These are phyloP conservation scores for Apiospora kogelbergensis DNA, from an alignment of 2,329 filamentous ascomycete species.

Conservation along the genomic window DNA sequence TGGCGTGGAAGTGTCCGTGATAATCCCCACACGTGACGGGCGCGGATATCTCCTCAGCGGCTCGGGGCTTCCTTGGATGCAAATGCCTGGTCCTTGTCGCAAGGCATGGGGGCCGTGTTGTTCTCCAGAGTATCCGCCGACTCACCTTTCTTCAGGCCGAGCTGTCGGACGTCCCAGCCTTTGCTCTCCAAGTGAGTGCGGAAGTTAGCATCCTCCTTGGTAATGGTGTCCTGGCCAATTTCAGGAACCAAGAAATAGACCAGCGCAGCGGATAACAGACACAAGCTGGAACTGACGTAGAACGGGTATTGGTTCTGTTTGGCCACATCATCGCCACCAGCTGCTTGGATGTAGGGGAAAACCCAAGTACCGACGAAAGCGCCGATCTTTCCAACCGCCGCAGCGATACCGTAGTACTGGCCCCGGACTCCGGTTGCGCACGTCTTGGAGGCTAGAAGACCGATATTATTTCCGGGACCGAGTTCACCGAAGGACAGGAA, in stretches of 20 bases:
- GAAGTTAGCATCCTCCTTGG: conserved; percentile 74
- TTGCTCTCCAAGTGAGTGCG: conserved; percentile 69
- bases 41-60: background rate
- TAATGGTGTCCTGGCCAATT: conserved; percentile 84
- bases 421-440: conserved; percentile 86
- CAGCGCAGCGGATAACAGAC: conserved; percentile 70
- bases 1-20: background rate
- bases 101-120: background rate
- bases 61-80: background rate
- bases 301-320: conserved; percentile 81
- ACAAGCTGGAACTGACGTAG: conserved; percentile 77
- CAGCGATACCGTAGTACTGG: conserved; percentile 68
- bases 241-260: conserved; percentile 69
- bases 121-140: background rate
- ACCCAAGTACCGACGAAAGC: conserved; percentile 87
- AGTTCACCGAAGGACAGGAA: conserved; percentile 78
- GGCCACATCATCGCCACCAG: conserved; percentile 51
- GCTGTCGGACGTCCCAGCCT: conserved; percentile 70
- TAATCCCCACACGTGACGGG: background rate
- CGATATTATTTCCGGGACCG: conserved; percentile 90
- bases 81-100: background rate
- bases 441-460: conserved; percentile 81
- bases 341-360: conserved; percentile 70
- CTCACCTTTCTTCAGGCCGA: conserved; percentile 39
- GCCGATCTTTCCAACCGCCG: conserved; percentile 72